A percentile compares a stretch with the other conserved stretches of the same genome.
Evolutionary conservation across 169 alveolate species (phyloP).

Genomic region (Babesia bigemina): DNA sequence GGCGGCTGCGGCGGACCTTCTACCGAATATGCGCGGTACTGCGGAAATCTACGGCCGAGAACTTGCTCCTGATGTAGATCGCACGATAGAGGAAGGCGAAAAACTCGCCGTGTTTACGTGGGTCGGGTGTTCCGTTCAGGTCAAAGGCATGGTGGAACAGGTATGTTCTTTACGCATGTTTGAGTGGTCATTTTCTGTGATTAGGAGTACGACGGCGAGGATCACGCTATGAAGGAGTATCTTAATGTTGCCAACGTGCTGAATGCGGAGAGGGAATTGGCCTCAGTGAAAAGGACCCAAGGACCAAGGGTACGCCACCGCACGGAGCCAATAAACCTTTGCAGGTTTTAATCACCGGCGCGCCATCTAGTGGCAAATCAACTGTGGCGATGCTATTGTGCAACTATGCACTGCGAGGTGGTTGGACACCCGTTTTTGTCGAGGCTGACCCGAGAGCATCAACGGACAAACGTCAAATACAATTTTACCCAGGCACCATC

Average conservation of each 20-base stretch:
- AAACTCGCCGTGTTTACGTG: constrained; percentile 85
- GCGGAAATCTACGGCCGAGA: constrained; percentile 88
- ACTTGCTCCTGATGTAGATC: constrained; percentile 82
- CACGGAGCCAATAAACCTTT: background rate
- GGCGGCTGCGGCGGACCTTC: constrained; percentile 7
- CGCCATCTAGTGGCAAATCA: constrained; percentile 87
- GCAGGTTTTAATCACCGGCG: constrained; percentile 82
- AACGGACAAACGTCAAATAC: constrained; percentile 76
- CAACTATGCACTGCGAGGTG: constrained; percentile 84
- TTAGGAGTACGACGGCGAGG: constrained; percentile 84
- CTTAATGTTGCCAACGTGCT: constrained; percentile 76
- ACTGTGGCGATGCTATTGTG: constrained; percentile 79
- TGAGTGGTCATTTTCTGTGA: background rate
- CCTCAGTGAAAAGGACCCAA: constrained; percentile 75
- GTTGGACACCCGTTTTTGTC: constrained; percentile 82
- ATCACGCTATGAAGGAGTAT: constrained; percentile 82
- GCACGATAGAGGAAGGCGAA: constrained; percentile 75
- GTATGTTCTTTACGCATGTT: constrained; percentile 10
- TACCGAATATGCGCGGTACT: constrained; percentile 56
- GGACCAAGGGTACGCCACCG: constrained; percentile 80
- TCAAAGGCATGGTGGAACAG: constrained; percentile 83
- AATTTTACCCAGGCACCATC: constrained; percentile 79
- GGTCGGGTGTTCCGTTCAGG: constrained; percentile 86
- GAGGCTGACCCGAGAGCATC: constrained; percentile 86
- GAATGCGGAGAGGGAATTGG: constrained; percentile 81